Conservation (phyloP, 441 rosid species). For the Croton setiger region DNA sequence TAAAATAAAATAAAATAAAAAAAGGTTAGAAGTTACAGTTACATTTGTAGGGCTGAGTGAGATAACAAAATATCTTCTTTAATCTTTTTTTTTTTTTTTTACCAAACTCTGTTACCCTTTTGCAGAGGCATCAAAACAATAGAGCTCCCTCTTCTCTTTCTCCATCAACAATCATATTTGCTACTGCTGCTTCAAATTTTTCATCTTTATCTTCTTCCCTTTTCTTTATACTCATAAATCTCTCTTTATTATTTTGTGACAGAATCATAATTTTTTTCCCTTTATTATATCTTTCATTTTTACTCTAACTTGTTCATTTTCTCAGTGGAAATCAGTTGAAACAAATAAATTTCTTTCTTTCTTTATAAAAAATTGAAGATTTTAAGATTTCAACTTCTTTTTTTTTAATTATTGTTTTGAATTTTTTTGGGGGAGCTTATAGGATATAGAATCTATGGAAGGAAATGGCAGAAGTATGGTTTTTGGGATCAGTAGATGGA, state of each 20-base stretch:
- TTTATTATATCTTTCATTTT: background rate
- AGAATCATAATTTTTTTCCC: background rate
- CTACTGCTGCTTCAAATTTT: conserved; percentile 17
- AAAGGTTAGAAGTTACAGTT: conserved; percentile 11
- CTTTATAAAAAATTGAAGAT: background rate
- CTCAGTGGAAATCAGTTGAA: background rate
- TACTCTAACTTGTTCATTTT: background rate
- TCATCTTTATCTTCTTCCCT: conserved; percentile 22
- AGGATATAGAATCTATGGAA: conserved; percentile 40
- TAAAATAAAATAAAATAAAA: background rate
- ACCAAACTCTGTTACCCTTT: conserved; percentile 29
- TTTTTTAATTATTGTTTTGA: background rate
- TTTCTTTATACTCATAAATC: background rate
- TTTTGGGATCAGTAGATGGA: conserved; percentile 52
- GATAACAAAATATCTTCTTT: conserved; percentile 31
- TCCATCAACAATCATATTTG: conserved; percentile 4
- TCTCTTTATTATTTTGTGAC: background rate
- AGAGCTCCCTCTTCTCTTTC: no score
- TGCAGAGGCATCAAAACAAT: conserved; percentile 29
- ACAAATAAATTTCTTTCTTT: background rate
- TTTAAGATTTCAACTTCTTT: background rate
- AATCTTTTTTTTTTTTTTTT: conserved; percentile 21
- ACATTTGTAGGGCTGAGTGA: conserved; percentile 21
- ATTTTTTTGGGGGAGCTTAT: conserved; percentile 21
- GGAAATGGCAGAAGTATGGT: conserved; percentile 38